Percentiles rank a stretch among this genome's conserved stretches.
These are phyloP conservation scores for Myrica gale DNA, from an alignment of 306 rosid genomes.

Conservation along the genomic window DNA sequence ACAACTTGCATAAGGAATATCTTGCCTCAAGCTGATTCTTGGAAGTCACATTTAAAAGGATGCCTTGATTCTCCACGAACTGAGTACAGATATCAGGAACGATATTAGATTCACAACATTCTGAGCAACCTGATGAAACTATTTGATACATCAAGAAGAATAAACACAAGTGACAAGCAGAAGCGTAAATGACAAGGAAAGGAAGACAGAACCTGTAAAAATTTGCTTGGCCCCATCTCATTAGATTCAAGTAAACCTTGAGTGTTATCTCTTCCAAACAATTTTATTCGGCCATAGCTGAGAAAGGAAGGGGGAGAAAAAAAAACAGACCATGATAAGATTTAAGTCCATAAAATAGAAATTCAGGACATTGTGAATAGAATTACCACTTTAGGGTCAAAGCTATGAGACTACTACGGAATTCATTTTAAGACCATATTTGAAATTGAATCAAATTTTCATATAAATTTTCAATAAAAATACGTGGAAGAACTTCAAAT, in stretches of 20 bases:
- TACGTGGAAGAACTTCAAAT: too few relatives aligned
- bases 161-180: slow-evolving; percentile 1
- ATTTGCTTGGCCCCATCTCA: slow-evolving; percentile 64
- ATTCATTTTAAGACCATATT: not conserved
- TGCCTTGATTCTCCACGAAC: slow-evolving; percentile 73
- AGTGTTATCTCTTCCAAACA: slow-evolving; percentile 71
- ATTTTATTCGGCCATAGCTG: slow-evolving; percentile 84
- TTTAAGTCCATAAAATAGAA: not conserved
- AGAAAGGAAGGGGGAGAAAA: not conserved
- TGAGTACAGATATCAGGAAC: slow-evolving; percentile 31
- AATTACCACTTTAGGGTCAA: too few relatives aligned
- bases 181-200: not conserved
- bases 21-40: slow-evolving; percentile 78
- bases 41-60: slow-evolving; percentile 57
- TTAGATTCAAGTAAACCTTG: slow-evolving; percentile 68
- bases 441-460: not conserved
- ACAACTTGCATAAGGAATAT: slow-evolving; percentile 14
- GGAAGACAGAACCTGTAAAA: slow-evolving; percentile 54
- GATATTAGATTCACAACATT: slow-evolving; percentile 15
- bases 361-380: not conserved
- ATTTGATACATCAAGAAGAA: slow-evolving; percentile 11
- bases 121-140: not conserved
- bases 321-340: not conserved
- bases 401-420: too few relatives aligned
- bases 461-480: too few relatives aligned